Evolutionary conservation across 345 rosid genomes (phyloP).

Genomic region (Eucalyptus guilfoylei): DNA sequence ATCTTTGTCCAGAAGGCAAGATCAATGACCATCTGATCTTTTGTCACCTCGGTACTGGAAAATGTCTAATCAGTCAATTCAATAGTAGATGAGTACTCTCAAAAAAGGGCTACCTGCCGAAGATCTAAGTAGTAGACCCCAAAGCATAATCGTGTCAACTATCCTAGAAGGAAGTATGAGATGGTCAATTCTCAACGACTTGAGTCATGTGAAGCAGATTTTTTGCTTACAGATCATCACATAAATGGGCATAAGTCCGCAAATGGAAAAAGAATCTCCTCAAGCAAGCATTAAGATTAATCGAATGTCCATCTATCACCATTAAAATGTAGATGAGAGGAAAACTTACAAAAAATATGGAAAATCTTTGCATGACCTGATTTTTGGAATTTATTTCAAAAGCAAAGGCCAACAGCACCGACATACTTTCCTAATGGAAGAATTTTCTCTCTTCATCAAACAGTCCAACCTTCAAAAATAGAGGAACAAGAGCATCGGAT

Average conservation of each 20-base stretch:
- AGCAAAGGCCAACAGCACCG: constrained; percentile 52
- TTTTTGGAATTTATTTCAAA: constrained; percentile 53
- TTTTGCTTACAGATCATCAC: background rate
- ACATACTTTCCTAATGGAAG: constrained; percentile 64
- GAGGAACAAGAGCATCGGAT: background rate
- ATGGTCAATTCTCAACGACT: background rate
- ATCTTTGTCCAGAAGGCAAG: constrained; percentile 18
- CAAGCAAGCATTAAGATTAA: background rate
- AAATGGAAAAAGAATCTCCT: background rate
- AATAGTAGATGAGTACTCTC: background rate
- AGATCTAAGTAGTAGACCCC: background rate
- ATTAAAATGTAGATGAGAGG: background rate
- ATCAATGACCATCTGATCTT: constrained; percentile 59
- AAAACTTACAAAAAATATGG: constrained; percentile 75
- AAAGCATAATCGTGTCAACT: background rate
- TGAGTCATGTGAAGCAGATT: background rate
- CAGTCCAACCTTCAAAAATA: constrained; percentile 53
- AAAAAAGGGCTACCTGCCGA: background rate
- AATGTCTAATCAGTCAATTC: background rate
- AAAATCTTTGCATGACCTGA: constrained; percentile 66
- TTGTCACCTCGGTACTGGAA: constrained; percentile 35
- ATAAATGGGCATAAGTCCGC: background rate
- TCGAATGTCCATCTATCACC: background rate
- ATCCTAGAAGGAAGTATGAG: background rate
- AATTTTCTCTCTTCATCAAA: constrained; percentile 71